Conservation (phyloP, 2,329 filamentous ascomycete genomes). For the Penicillium sp. region DNA sequence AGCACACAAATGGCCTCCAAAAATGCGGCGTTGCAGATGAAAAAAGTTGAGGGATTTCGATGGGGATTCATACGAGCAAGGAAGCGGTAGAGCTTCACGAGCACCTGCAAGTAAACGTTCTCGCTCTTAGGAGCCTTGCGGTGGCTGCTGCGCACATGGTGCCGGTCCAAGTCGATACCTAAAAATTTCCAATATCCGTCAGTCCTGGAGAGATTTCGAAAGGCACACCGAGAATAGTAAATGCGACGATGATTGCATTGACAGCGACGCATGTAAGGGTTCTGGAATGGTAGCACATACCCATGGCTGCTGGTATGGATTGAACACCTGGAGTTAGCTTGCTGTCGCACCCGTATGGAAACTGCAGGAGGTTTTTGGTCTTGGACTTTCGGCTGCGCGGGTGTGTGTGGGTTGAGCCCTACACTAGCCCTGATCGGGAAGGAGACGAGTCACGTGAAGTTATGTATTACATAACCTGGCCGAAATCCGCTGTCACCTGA, state of each 20-base stretch:
- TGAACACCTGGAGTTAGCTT: constrained; percentile 42
- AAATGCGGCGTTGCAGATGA: constrained; percentile 5
- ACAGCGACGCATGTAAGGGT: neutral
- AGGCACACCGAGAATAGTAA: neutral
- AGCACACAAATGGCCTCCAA: constrained; percentile 6
- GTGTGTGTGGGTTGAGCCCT: constrained; percentile 49
- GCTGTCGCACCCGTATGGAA: constrained; percentile 42
- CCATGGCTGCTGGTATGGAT: constrained; percentile 47
- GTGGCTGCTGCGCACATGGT: constrained; percentile 69
- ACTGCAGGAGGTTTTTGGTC: constrained; percentile 41
- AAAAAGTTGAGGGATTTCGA: constrained; percentile 10
- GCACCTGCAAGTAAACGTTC: constrained; percentile 95
- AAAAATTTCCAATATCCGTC: constrained; percentile 15
- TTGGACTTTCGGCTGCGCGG: constrained; percentile 41
- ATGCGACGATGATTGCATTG: neutral
- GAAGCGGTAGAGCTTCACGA: constrained; percentile 99
- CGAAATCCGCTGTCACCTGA: neutral
- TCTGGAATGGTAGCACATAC: constrained; percentile 30
- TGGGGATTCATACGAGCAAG: constrained; percentile 68
- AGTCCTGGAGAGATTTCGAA: constrained; percentile 5
- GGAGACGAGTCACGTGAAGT: constrained; percentile 8
- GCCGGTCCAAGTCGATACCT: constrained; percentile 61
- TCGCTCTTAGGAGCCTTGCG: constrained; percentile 96
- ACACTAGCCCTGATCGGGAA: constrained; percentile 36
- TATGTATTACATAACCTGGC: neutral